Conservation (phyloP, 306 rosid species). For the Cucumis cinereus region DNA sequence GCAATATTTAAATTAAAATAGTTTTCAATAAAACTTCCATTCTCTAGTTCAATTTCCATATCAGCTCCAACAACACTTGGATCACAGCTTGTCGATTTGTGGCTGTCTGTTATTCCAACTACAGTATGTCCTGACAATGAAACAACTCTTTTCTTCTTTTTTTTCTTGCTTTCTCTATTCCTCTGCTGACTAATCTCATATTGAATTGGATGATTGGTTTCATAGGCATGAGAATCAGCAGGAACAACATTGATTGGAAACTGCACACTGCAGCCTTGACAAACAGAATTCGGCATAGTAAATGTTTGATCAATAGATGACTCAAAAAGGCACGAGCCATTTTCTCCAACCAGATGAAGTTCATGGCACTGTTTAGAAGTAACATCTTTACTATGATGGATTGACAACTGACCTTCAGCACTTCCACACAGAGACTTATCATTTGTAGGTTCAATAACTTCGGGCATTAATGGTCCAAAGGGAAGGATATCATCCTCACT, state of each 20-base stretch:
- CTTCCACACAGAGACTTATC: constrained; percentile 19
- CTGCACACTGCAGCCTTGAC: background rate
- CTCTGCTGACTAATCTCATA: constrained; percentile 28
- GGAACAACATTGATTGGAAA: constrained; percentile 19
- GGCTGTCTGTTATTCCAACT: constrained; percentile 16
- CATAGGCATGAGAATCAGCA: constrained; percentile 21
- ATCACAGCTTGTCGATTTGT: constrained; percentile 19
- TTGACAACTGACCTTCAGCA: constrained; percentile 24
- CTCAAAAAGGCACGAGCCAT: constrained; percentile 23
- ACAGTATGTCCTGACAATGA: constrained; percentile 31
- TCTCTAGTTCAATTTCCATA: constrained; percentile 16
- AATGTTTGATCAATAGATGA: constrained; percentile 23
- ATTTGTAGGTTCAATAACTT: constrained; percentile 21
- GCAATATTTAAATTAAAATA: constrained; percentile 59
- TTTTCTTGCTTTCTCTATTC: constrained; percentile 42
- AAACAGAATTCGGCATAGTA: constrained; percentile 4
- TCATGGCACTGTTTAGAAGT: constrained; percentile 24
- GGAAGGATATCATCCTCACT: constrained; percentile 52
- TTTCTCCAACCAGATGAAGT: constrained; percentile 27
- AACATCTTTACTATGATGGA: constrained; percentile 18
- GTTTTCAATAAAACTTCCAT: constrained; percentile 32
- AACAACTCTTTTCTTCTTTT: constrained; percentile 51
- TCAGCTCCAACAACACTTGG: constrained; percentile 19
- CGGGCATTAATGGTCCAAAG: constrained; percentile 27
- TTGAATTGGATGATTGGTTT: constrained; percentile 11